Conservation (phyloP, 371 early-diverging fungal genomes). For the Mortierella polycephala region DNA sequence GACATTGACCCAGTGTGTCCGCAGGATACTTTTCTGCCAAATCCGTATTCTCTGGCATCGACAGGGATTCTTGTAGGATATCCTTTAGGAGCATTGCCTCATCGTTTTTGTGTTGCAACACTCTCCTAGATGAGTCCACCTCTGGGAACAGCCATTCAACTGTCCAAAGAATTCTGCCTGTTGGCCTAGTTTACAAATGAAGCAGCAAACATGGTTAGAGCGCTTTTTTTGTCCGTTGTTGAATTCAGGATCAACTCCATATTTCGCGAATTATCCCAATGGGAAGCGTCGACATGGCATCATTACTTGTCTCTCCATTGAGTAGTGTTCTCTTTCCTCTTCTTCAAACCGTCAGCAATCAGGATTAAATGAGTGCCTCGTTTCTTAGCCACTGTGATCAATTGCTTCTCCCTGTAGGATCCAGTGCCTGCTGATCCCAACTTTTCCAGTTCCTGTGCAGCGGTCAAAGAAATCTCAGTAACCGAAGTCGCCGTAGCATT, state of each 20-base stretch:
- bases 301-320: conserved; percentile 49
- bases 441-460: conserved; percentile 38
- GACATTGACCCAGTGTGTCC: conserved; percentile 21
- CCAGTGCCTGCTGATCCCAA: conserved; percentile 34
- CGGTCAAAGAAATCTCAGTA: conserved; percentile 19
- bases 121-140: conserved; percentile 12
- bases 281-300: too few species aligned
- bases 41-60: conserved; percentile 17
- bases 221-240: neutral
- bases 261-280: too few species aligned
- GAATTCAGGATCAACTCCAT: neutral
- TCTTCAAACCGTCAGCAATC: conserved; percentile 49
- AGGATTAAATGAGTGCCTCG: conserved; percentile 39
- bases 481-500: neutral
- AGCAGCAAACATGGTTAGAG: neutral
- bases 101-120: conserved; percentile 35
- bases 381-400: conserved; percentile 40
- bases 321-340: conserved; percentile 43
- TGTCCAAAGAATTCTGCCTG: conserved; percentile 39
- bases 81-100: conserved; percentile 23
- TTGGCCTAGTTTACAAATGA: too few species aligned
- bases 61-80: conserved; percentile 5
- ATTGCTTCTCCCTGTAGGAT: conserved; percentile 43
- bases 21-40: conserved; percentile 17
- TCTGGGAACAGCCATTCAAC: conserved; percentile 52